Conservation (phyloP, 169 alveolate genomes). For the Plasmodium gonderi region DNA sequence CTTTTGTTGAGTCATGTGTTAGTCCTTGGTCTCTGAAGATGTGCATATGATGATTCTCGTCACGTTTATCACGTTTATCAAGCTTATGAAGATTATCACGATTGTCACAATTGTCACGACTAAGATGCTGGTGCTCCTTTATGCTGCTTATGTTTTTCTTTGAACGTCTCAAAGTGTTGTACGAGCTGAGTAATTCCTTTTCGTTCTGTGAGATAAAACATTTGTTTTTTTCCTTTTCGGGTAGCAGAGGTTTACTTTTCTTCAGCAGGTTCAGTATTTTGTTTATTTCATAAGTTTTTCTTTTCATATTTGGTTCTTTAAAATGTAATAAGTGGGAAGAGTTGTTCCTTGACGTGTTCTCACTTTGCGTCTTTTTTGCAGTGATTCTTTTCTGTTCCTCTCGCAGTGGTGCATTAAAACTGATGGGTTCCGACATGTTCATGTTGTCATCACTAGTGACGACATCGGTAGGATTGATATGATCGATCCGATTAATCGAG, state of each 20-base stretch:
- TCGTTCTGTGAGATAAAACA: not conserved
- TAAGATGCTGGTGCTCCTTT: too few relatives aligned
- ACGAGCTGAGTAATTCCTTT: not conserved
- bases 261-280: not conserved
- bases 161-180: not conserved
- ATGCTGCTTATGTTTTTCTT: too few relatives aligned
- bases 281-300: not conserved
- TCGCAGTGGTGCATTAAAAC: not conserved
- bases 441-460: not conserved
- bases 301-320: not conserved
- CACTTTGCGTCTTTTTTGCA: not conserved
- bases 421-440: not conserved
- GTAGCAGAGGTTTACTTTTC: not conserved
- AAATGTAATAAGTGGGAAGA: not conserved
- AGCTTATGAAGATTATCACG: too few relatives aligned
- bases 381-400: not conserved
- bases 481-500: not conserved
- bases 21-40: not conserved
- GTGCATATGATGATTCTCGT: not conserved
- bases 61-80: too few relatives aligned
- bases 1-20: not conserved
- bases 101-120: too few relatives aligned
- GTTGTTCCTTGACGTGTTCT: not conserved
- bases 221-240: not conserved
- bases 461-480: not conserved